These are phyloP conservation scores for Rhizodiscina lignyota DNA, from an alignment of 495 filamentous ascomycete species.

Conservation along the genomic window DNA sequence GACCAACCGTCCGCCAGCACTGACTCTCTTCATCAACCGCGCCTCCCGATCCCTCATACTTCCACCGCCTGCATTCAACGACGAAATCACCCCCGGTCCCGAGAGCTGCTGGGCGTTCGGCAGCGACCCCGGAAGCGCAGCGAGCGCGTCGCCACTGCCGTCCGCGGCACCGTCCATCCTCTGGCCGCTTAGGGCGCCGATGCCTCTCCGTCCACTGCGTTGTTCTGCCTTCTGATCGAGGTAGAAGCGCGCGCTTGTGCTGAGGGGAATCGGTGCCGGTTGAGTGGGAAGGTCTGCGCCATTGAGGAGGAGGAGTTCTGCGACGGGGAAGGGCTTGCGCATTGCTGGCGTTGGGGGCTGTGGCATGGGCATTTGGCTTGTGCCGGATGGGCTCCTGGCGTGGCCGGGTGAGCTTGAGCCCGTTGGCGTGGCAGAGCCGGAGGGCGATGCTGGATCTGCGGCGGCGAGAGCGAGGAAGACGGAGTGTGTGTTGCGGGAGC, in stretches of 20 bases:
- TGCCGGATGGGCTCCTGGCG: conserved; percentile 20
- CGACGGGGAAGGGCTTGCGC: conserved; percentile 56
- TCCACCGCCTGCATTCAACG: background rate
- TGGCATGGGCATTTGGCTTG: conserved; percentile 5
- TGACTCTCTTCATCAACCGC: too few species aligned
- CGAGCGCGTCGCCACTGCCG: conserved; percentile 10
- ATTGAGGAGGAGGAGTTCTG: conserved; percentile 86
- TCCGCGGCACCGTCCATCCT: conserved; percentile 2
- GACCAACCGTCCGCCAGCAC: background rate
- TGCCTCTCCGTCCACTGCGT: conserved; percentile 10
- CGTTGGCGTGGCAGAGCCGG: conserved; percentile 25
- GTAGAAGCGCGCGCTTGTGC: conserved; percentile 60
- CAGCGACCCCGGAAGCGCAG: conserved; percentile 18
- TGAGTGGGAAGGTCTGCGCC: conserved; percentile 69
- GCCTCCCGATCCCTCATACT: background rate
- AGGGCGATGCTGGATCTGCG: conserved; percentile 70
- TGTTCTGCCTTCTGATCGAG: conserved; percentile 58
- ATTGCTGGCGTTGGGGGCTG: conserved; percentile 19
- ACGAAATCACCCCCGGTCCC: too few species aligned
- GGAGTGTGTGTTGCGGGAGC: conserved; percentile 71
- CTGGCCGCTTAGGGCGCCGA: conserved; percentile 1
- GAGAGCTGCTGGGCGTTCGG: too few species aligned
- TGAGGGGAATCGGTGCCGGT: conserved; percentile 61
- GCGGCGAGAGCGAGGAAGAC: conserved; percentile 88
- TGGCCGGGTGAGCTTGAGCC: conserved; percentile 9